These are phyloP conservation scores for Inga oerstediana DNA, from an alignment of 306 rosid species.

Conservation along the genomic window DNA sequence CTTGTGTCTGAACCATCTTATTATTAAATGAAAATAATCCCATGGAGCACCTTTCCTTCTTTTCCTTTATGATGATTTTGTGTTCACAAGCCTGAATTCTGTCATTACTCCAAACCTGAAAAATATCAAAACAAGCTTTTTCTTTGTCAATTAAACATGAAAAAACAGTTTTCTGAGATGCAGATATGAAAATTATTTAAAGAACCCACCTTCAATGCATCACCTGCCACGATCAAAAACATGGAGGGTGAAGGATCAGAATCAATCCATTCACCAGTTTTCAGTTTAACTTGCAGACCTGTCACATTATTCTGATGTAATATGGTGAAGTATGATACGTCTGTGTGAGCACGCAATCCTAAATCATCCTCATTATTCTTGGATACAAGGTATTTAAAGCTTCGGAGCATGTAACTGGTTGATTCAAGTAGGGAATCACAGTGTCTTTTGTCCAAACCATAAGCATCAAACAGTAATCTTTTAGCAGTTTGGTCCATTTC, in stretches of 20 bases:
- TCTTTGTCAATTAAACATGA: neutral
- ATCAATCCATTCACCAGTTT: slow-evolving; percentile 40
- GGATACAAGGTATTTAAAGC: slow-evolving; percentile 34
- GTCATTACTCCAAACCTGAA: slow-evolving; percentile 42
- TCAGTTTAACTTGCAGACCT: slow-evolving; percentile 41
- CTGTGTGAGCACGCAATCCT: slow-evolving; percentile 38
- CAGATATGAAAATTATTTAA: neutral
- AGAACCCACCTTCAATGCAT: slow-evolving; percentile 38
- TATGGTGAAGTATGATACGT: slow-evolving; percentile 36
- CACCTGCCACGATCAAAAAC: slow-evolving; percentile 43
- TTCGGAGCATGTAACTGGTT: slow-evolving; percentile 35
- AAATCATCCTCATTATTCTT: slow-evolving; percentile 14
- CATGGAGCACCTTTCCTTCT: slow-evolving; percentile 37
- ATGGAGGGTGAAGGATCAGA: slow-evolving; percentile 35
- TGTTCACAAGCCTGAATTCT: slow-evolving; percentile 37
- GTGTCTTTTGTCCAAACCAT: slow-evolving; percentile 38
- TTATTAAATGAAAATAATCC: slow-evolving; percentile 41
- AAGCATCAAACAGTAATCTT: slow-evolving; percentile 39
- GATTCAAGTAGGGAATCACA: slow-evolving; percentile 40
- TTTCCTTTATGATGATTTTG: slow-evolving; percentile 25
- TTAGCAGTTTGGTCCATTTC: slow-evolving; percentile 34
- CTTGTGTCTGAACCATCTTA: slow-evolving; percentile 17
- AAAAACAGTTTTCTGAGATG: neutral
- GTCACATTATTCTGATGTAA: slow-evolving; percentile 37
- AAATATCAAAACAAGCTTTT: neutral